These are phyloP conservation scores for Ceratobasidium sp. DNA, from an alignment of 1,284 basidiomycete genomes.

Conservation along the genomic window DNA sequence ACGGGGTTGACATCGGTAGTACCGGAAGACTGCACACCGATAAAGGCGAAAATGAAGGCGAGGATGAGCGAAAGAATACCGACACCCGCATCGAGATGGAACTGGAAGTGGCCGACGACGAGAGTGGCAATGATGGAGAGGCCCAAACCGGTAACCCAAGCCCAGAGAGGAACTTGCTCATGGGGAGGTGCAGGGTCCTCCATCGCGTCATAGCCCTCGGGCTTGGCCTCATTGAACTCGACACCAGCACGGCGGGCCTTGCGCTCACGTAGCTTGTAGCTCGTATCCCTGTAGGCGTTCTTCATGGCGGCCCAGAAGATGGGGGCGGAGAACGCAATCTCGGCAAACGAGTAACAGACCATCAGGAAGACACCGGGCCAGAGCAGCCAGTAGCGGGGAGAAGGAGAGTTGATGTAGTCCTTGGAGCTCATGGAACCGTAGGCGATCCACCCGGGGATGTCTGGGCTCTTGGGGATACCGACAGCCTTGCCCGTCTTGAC, in stretches of 20 bases:
- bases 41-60: constrained; percentile 72
- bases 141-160: constrained; percentile 61
- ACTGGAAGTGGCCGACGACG: constrained; percentile 62
- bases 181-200: constrained; percentile 58
- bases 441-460: constrained; percentile 53
- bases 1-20: constrained; percentile 68
- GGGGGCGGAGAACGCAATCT: constrained; percentile 41
- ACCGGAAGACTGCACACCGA: constrained; percentile 67
- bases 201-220: constrained; percentile 49
- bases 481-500: constrained; percentile 56
- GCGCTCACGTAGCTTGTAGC: constrained; percentile 16
- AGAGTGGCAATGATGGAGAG: constrained; percentile 60
- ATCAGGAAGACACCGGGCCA: constrained; percentile 64
- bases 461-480: constrained; percentile 48
- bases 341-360: constrained; percentile 46
- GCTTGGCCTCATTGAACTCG: constrained; percentile 36
- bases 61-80: constrained; percentile 62
- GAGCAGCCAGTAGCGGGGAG: constrained; percentile 70
- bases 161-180: constrained; percentile 62
- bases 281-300: constrained; percentile 12
- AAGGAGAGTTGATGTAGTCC: constrained; percentile 56
- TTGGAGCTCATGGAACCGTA: constrained; percentile 56
- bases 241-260: constrained; percentile 4
- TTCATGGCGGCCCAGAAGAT: constrained; percentile 35
- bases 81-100: constrained; percentile 64